Evolutionary conservation across 2,329 filamentous ascomycete species (phyloP), one percentile per base, ranked within the genome.

Genomic region (Fusarium avenaceum): DNA sequence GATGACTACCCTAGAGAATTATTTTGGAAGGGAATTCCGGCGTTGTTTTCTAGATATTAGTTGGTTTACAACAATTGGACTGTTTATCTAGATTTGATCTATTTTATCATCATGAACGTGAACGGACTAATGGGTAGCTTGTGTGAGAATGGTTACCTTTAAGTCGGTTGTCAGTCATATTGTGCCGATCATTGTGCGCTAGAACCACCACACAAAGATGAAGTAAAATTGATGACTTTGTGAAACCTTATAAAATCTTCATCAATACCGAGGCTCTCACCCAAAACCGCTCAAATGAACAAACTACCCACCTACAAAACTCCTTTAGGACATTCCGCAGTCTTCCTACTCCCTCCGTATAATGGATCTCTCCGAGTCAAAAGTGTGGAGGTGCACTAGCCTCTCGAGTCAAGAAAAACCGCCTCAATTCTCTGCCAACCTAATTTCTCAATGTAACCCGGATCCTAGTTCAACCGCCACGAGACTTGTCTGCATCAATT

Each of bases 391-490:
- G 24, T 28, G 14, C 6, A 20, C 17, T 6, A 15, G 4, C 14
- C 32, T 9, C 26, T 43, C 20, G 49, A 63, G 49, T 63, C 60
- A 63, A 35, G 15, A 24, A 19, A 19, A 42, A 39, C n/a, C 32
- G 19, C 28, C 28, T 33, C 30, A 20, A 33, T 22, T 48, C 28
- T 22, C 30, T 24, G 50, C 43, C 20, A 49, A 52, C 26, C 39
- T 28, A 51, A 22, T 32, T 28, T 35, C 39, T 35, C n/a, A 61
- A 46, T 61, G 58, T 20, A 49, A 63, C 32, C 32, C 14, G 47
- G n/a, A 57, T 24, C 22, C 59, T 35, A 45, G 49, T 40, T 30
- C 19, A 56, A 26, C 45, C 32, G 24, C 48, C 60, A 63, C 58
- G 43, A 48, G 60, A 57, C 38, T 39, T 15, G 10, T 26, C 26